Conservation (phyloP, 306 rosid species). For the Mimosa pudica region DNA sequence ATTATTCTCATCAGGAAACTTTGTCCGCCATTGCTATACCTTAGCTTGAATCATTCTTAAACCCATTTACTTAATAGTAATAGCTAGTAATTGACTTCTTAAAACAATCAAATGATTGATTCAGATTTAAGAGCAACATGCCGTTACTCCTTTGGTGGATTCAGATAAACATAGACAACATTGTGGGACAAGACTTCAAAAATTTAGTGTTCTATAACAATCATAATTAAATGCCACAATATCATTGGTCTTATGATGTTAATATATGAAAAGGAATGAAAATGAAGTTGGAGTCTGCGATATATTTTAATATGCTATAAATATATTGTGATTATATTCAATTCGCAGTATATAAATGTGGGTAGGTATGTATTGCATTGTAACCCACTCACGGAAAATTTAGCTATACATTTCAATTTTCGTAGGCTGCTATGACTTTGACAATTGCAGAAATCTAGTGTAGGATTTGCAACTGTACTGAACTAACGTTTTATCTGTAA, state of each 20-base stretch:
- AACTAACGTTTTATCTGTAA: background rate
- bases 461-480: background rate
- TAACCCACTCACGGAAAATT: background rate
- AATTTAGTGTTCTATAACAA: background rate
- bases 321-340: background rate
- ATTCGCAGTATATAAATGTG: background rate
- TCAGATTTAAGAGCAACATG: background rate
- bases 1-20: background rate
- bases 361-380: background rate
- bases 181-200: slow-evolving; percentile 1
- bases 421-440: background rate
- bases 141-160: background rate
- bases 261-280: background rate
- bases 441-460: background rate
- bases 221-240: background rate
- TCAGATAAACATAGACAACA: background rate
- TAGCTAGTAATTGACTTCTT: slow-evolving; percentile 12
- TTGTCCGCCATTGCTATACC: background rate
- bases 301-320: background rate
- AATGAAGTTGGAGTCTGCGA: background rate
- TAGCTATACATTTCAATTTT: background rate
- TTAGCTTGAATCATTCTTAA: background rate
- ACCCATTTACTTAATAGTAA: background rate
- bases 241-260: background rate
- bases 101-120: background rate